Conservation (phyloP, 164 flowering plant genomes). For the Dillenia turbinata region DNA sequence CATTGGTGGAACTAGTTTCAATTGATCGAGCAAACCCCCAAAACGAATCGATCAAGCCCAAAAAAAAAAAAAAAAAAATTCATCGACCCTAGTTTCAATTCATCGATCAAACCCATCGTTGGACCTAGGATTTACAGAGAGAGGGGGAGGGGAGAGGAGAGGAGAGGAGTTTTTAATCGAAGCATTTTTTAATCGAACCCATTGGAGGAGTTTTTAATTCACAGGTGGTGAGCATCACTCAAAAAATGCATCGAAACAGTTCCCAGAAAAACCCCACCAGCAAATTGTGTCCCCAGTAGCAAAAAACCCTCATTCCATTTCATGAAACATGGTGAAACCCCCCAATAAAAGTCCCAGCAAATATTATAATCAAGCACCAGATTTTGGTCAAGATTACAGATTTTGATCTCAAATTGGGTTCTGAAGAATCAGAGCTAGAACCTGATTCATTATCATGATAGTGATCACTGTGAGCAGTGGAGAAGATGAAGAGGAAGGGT, state of each 20-base stretch:
- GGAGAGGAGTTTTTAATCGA: too few species aligned
- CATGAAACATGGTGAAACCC: conserved; percentile 60
- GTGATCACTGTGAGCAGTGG: conserved; percentile 26
- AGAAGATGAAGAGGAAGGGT: conserved; percentile 18
- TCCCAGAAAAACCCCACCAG: conserved; percentile 75
- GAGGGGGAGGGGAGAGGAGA: too few species aligned
- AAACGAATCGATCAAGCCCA: too few species aligned
- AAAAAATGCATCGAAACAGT: conserved; percentile 76
- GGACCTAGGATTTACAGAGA: too few species aligned
- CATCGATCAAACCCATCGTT: too few species aligned
- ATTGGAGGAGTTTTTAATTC: too few species aligned
- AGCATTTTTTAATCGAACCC: too few species aligned
- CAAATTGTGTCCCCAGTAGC: conserved; percentile 68
- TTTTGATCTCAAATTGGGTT: conserved; percentile 35
- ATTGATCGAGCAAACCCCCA: too few species aligned
- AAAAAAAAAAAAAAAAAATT: too few species aligned
- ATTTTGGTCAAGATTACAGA: conserved; percentile 51
- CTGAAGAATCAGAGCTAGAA: background rate
- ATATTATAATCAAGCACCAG: conserved; percentile 53
- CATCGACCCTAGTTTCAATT: too few species aligned
- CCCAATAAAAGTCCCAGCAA: conserved; percentile 55
- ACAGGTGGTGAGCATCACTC: too few species aligned
- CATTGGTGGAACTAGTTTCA: too few species aligned
- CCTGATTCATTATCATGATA: conserved; percentile 13
- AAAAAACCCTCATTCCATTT: conserved; percentile 68